Evolutionary conservation across 768 basidiomycete genomes (phyloP).

Genomic region (Leucosporidium creatinivorum): DNA sequence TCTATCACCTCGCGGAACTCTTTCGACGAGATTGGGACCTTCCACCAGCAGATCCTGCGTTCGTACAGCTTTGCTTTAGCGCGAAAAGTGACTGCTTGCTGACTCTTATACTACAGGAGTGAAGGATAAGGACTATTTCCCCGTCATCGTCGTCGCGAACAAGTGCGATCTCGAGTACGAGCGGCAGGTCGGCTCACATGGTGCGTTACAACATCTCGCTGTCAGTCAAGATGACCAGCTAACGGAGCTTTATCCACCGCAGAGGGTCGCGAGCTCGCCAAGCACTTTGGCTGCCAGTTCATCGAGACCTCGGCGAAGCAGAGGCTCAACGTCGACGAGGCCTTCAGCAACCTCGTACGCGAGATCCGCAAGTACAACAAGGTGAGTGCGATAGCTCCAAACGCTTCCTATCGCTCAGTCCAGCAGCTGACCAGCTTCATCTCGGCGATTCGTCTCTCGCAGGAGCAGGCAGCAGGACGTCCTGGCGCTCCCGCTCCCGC

Average conservation of each 20-base stretch:
- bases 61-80: not conserved
- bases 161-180: slow-evolving; percentile 46
- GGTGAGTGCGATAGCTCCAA: slow-evolving; percentile 37
- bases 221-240: not conserved
- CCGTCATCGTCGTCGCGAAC: slow-evolving; percentile 48
- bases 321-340: slow-evolving; percentile 48
- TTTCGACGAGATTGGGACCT: slow-evolving; percentile 46
- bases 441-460: not conserved
- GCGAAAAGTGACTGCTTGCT: not conserved
- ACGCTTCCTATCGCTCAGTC: too few species aligned
- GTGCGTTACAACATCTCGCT: slow-evolving; percentile 45
- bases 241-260: not conserved
- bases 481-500: slow-evolving; percentile 23
- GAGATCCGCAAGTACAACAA: slow-evolving; percentile 45
- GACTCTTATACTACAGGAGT: slow-evolving; percentile 32
- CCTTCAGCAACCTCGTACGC: slow-evolving; percentile 45
- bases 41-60: slow-evolving; percentile 47
- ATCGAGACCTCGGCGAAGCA: slow-evolving; percentile 49
- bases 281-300: slow-evolving; percentile 46
- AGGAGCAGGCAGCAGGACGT: slow-evolving; percentile 36
- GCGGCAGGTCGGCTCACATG: slow-evolving; percentile 63
- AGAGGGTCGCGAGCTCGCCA: slow-evolving; percentile 97
- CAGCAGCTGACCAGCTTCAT: accelerated
- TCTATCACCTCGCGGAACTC: slow-evolving; percentile 47
- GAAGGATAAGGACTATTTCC: slow-evolving; percentile 47